Conservation (phyloP, 768 basidiomycete species). For the Trametes cubensis region DNA sequence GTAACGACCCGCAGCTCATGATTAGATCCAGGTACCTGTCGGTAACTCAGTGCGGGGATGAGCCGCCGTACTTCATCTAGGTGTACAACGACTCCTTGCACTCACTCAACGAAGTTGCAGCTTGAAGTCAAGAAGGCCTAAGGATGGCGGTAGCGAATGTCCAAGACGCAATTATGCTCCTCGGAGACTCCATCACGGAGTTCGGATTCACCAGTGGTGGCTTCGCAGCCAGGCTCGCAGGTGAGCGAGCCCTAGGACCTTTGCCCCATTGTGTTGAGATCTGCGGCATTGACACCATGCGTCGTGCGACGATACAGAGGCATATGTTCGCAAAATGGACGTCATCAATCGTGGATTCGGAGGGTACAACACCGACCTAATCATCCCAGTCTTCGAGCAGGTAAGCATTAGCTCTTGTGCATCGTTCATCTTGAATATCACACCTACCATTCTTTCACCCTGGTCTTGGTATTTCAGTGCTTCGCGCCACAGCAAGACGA, state of each 20-base stretch:
- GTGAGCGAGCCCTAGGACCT: conserved; percentile 51
- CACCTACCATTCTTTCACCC: neutral
- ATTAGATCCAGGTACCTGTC: too few species aligned
- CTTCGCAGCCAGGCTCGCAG: conserved; percentile 66
- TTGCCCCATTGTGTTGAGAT: too few species aligned
- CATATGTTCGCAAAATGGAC: conserved; percentile 80
- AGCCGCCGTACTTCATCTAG: too few species aligned
- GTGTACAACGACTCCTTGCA: too few species aligned
- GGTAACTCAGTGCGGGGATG: too few species aligned
- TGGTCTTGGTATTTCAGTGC: conserved; percentile 42
- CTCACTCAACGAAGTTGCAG: too few species aligned
- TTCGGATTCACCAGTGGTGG: conserved; percentile 60
- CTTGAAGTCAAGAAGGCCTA: too few species aligned
- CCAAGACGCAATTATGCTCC: conserved; percentile 72
- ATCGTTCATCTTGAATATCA: too few species aligned
- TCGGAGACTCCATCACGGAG: conserved; percentile 85
- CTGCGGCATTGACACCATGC: neutral
- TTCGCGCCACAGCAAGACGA: conserved; percentile 56
- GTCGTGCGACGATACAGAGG: conserved; percentile 46
- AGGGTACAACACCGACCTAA: conserved; percentile 91
- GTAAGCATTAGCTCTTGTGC: conserved; percentile 38
- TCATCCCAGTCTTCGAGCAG: conserved; percentile 76
- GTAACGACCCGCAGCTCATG: too few species aligned
- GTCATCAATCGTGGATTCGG: conserved; percentile 83
- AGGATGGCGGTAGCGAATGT: conserved; percentile 45